These are phyloP conservation scores for Acanthamoeba royreba DNA, from an alignment of 208 protist genomes.

Conservation along the genomic window DNA sequence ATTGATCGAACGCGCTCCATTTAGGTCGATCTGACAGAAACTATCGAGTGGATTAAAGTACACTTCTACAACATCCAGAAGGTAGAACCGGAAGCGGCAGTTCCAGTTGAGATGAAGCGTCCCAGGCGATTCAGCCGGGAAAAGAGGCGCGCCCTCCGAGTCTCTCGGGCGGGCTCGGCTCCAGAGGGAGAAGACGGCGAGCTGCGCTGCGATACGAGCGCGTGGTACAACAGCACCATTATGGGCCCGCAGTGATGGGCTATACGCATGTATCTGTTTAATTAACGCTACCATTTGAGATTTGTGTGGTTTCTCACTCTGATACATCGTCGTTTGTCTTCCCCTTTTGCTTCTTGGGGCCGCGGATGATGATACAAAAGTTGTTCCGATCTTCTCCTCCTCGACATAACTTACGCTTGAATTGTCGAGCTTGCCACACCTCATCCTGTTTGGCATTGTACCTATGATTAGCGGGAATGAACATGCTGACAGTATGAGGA, in stretches of 20 bases:
- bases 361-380: slow-evolving; percentile 8
- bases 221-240: background rate
- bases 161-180: background rate
- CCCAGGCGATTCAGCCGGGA: background rate
- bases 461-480: background rate
- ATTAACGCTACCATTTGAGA: too few relatives aligned
- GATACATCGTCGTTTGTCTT: too few relatives aligned
- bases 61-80: background rate
- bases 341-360: background rate
- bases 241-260: too few relatives aligned
- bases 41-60: background rate
- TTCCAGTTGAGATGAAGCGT: background rate
- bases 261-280: too few relatives aligned
- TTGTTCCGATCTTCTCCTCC: background rate
- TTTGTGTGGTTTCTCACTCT: too few relatives aligned
- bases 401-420: slow-evolving; percentile 2
- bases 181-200: background rate
- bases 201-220: background rate
- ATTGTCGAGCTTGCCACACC: background rate
- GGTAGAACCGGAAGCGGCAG: background rate
- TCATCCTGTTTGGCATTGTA: background rate
- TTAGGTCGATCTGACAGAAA: background rate
- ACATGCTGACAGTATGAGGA: background rate
- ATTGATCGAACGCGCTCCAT: background rate
- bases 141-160: background rate